Percentiles rank a stretch among this genome's conserved stretches.
Evolutionary conservation across 805 yeast species (phyloP).

Genomic region (Ogataea minuta): DNA sequence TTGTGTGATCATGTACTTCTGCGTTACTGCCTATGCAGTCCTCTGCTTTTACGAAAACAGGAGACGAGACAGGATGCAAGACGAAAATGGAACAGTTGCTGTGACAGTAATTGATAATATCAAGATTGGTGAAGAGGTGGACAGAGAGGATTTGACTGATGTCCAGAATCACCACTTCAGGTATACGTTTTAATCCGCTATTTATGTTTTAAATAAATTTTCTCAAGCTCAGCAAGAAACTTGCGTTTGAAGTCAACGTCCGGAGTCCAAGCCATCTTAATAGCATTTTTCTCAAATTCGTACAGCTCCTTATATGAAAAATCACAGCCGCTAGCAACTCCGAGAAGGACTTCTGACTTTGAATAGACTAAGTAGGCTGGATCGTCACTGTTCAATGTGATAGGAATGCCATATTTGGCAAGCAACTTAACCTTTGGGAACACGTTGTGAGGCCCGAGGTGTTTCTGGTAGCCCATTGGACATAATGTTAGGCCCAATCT

Average conservation of each 20-base stretch:
- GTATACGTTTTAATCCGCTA: constrained; percentile 32
- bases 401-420: constrained; percentile 37
- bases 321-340: constrained; percentile 15
- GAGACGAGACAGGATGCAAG: constrained; percentile 38
- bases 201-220: constrained; percentile 8
- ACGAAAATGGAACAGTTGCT: background rate
- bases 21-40: constrained; percentile 19
- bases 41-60: constrained; percentile 42
- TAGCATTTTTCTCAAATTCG: constrained; percentile 21
- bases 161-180: constrained; percentile 56
- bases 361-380: constrained; percentile 44
- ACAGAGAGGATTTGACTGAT: constrained; percentile 51
- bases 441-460: constrained; percentile 32
- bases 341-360: constrained; percentile 38
- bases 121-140: constrained; percentile 20
- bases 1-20: constrained; percentile 23
- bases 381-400: constrained; percentile 40
- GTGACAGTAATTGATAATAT: constrained; percentile 15
- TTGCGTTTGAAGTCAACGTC: constrained; percentile 19
- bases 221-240: constrained; percentile 17
- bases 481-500: constrained; percentile 41
- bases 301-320: constrained; percentile 17
- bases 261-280: constrained; percentile 24
- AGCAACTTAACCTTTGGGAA: constrained; percentile 43
- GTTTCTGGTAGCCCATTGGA: constrained; percentile 37